phyloP scores from a whole-genome alignment of 2,329 filamentous ascomycete species.

The Rhinocladiella similis region DNA sequence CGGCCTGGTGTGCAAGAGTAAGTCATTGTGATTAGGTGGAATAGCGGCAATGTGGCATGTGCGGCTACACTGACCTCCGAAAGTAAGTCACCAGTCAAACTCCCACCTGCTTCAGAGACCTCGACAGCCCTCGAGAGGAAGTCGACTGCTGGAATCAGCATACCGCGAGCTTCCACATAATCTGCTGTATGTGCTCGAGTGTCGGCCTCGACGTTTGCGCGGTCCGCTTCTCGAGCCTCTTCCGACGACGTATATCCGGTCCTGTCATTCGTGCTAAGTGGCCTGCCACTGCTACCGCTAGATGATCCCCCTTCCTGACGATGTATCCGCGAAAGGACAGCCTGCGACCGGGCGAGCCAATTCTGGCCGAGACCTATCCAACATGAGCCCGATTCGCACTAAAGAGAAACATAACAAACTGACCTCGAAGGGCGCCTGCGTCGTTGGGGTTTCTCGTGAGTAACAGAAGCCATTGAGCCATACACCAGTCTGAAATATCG shows the following conservation, averaged over 20 bases:
- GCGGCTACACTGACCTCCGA: conserved; percentile 39
- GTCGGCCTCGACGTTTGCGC: conserved; percentile 38
- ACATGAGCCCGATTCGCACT: conserved; percentile 1
- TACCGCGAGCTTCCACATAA: conserved; percentile 54
- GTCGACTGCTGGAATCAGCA: conserved; percentile 53
- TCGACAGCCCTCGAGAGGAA: conserved; percentile 51
- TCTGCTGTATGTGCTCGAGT: conserved; percentile 40
- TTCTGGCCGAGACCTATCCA: conserved; percentile 48
- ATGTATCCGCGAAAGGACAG: conserved; percentile 50
- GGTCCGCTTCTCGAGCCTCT: conserved; percentile 34
- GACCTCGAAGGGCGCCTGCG: conserved; percentile 45
- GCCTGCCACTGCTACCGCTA: conserved; percentile 36
- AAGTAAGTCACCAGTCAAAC: conserved; percentile 45
- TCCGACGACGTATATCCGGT: conserved; percentile 25
- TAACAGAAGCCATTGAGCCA: conserved; percentile 48
- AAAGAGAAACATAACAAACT: conserved; percentile 22
- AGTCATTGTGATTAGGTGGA: no score
- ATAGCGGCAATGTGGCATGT: conserved; percentile 13
- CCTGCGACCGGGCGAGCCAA: conserved; percentile 55
- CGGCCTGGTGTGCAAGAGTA: conserved; percentile 38
- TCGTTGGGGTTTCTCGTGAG: conserved; percentile 47
- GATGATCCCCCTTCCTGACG: conserved; percentile 40
- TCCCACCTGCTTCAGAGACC: conserved; percentile 41
- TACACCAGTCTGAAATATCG: conserved; percentile 53
- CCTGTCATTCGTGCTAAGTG: conserved; percentile 15